Conservation (phyloP, 768 basidiomycete genomes). For the Tulasnella calospora region DNA sequence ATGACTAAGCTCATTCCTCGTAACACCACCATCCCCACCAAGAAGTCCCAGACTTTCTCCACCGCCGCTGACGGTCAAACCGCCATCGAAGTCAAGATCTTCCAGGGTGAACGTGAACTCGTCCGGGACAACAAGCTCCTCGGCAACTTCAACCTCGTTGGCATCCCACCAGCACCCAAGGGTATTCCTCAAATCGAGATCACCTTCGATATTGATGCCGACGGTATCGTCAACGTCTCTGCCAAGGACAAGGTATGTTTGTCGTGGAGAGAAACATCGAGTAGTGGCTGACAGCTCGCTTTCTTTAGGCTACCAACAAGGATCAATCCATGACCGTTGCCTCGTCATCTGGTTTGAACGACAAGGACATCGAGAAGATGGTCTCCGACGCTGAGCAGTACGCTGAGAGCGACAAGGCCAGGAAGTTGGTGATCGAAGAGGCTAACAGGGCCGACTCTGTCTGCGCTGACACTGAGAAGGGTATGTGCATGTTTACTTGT, state of each 20-base stretch:
- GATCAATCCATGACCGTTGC: constrained; percentile 97
- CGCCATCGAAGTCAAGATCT: constrained; percentile 99
- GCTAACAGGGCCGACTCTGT: constrained; percentile 95
- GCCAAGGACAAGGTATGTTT: constrained; percentile 58
- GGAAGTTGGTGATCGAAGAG: constrained; percentile 86
- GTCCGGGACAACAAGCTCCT: constrained; percentile 98
- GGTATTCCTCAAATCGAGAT: constrained; percentile 83
- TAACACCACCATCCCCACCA: constrained; percentile 99
- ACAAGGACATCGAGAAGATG: constrained; percentile 98
- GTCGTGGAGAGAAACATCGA: background rate
- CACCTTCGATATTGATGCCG: constrained; percentile 95
- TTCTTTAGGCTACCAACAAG: constrained; percentile 80
- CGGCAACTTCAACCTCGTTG: constrained; percentile 98
- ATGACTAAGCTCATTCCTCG: constrained; percentile 98
- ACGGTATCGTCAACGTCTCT: constrained; percentile 95
- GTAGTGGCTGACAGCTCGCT: background rate
- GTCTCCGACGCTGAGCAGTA: constrained; percentile 89
- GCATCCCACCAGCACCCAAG: constrained; percentile 84
- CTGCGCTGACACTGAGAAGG: constrained; percentile 92
- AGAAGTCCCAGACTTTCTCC: constrained; percentile 98
- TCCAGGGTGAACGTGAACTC: constrained; percentile 98
- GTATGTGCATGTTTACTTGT: constrained; percentile 39
- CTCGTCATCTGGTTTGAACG: constrained; percentile 91
- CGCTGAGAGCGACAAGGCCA: constrained; percentile 87
- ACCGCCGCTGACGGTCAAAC: constrained; percentile 98